Conservation (phyloP, 2,329 filamentous ascomycete genomes). For the Aspergillus persii region DNA sequence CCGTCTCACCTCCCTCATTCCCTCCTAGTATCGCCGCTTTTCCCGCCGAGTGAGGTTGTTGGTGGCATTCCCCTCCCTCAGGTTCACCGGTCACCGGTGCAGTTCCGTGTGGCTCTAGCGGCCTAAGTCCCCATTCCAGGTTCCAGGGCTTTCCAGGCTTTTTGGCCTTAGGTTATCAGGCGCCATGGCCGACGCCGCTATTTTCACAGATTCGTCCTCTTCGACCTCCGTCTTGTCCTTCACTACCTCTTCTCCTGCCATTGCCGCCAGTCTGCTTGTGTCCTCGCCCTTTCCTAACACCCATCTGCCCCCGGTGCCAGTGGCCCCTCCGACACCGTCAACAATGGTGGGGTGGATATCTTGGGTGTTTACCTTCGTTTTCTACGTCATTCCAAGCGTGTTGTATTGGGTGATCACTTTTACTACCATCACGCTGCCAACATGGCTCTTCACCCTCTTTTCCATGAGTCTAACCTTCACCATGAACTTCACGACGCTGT, state of each 20-base stretch:
- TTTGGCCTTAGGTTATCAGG: neutral
- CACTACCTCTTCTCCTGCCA: slow-evolving; percentile 19
- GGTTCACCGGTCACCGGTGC: neutral
- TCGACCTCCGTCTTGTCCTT: slow-evolving; percentile 1
- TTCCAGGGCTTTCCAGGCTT: neutral
- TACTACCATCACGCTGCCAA: slow-evolving; percentile 82
- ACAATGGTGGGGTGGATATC: slow-evolving; percentile 46
- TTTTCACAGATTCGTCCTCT: slow-evolving; percentile 10
- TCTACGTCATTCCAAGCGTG: slow-evolving; percentile 56
- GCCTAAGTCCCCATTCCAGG: slow-evolving; percentile 1
- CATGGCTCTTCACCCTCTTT: slow-evolving; percentile 83
- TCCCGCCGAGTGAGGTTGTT: neutral
- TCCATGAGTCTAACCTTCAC: slow-evolving; percentile 94
- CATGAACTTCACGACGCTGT: slow-evolving; percentile 97
- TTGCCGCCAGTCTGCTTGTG: slow-evolving; percentile 20
- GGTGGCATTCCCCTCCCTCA: neutral
- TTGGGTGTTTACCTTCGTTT: slow-evolving; percentile 49
- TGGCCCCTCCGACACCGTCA: slow-evolving; percentile 30
- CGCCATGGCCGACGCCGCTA: neutral
- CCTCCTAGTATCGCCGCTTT: neutral
- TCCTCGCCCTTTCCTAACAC: slow-evolving; percentile 18
- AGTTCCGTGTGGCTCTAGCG: neutral
- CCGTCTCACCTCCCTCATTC: neutral
- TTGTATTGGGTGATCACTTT: slow-evolving; percentile 81
- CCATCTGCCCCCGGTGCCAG: slow-evolving; percentile 26